Percentiles rank a stretch among this genome's conserved stretches.
phyloP scores from a whole-genome alignment of 257 asterid genomes.

The Rubia yunnanensis region DNA sequence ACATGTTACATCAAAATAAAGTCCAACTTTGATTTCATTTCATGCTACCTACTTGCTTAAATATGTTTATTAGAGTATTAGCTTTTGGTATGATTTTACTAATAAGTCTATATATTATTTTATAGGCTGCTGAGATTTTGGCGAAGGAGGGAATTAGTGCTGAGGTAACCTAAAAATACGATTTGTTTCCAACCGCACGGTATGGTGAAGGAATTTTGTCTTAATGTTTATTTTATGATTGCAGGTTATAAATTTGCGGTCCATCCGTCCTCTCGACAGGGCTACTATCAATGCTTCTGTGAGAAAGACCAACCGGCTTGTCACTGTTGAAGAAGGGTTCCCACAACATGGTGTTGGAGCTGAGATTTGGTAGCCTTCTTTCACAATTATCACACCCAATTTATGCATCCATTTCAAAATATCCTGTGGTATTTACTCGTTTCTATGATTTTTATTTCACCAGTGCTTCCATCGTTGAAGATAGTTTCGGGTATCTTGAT shows the following conservation, averaged over 20 bases:
- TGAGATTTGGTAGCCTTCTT: constrained; percentile 58
- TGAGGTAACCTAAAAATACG: constrained; percentile 40
- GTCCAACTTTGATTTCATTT: background rate
- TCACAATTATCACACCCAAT: background rate
- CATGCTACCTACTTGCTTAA: background rate
- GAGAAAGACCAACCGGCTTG: constrained; percentile 74
- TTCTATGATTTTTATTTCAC: constrained; percentile 7
- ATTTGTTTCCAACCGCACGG: background rate
- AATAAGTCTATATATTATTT: background rate
- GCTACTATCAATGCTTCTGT: constrained; percentile 67
- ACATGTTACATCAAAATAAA: too few relatives aligned
- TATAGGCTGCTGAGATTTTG: constrained; percentile 82
- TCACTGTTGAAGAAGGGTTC: constrained; percentile 75
- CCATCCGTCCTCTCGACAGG: constrained; percentile 82
- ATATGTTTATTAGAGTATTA: background rate
- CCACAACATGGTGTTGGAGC: constrained; percentile 92
- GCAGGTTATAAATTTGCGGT: constrained; percentile 72
- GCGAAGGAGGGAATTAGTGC: constrained; percentile 68
- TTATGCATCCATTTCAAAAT: background rate
- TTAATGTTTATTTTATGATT: background rate
- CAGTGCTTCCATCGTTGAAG: constrained; percentile 57
- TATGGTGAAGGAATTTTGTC: background rate
- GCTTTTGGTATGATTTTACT: background rate
- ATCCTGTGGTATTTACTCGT: background rate
- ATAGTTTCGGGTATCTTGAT: constrained; percentile 58